Base-by-base conservation (phyloP, 441 rosid genomes). In the Iberis amara region DNA sequence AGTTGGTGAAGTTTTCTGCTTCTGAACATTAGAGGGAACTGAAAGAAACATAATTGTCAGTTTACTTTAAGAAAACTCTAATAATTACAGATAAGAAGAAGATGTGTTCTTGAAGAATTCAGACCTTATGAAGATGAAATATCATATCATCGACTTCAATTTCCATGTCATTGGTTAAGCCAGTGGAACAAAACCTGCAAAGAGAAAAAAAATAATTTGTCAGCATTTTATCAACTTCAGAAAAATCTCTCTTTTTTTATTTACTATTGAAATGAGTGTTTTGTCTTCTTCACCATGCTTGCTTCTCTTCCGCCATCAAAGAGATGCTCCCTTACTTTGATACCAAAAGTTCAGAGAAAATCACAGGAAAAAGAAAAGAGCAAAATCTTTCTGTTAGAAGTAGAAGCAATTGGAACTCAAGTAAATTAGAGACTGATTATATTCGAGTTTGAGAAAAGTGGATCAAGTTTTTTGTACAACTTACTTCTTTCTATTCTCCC, bases 11-110 rank as follows among this genome's bases (percentile, higher is more conserved):
- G 77, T 73, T 66, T 78, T 44, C 68, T 65, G 63, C 91, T 83
- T 55, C 76, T 83, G 9, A 85, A 80, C 76, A 80, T 80, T 31
- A 83, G 54, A n/a, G 91, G 91, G 69, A 83, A 80, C 91, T 83
- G 21, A 57, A 52, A 70, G 24, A 38, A 24, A 43, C 26, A 49
- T 10, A 18, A 8, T 10, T 24, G 13, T 33, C 11, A 30, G 4
- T 18, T 18, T 18, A 18, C 21, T 18, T 18, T 18, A 30, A 18
- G 21, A 18, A 18, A 18, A 18, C 21, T 7, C 42, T 18, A 18
- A 18, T 18, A 18, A 18, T 18, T 18, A 18, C 1, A 18, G 3
- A 6, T 2, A 7, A 8, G 31, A 3, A 3, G 30, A 37, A 27
- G 30, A 4, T 7, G 9, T 2, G 32, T 28, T 28, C 21, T 18